These are phyloP conservation scores for Pneumocystis murina DNA, from an alignment of 1,139 yeast genomes.

Conservation along the genomic window DNA sequence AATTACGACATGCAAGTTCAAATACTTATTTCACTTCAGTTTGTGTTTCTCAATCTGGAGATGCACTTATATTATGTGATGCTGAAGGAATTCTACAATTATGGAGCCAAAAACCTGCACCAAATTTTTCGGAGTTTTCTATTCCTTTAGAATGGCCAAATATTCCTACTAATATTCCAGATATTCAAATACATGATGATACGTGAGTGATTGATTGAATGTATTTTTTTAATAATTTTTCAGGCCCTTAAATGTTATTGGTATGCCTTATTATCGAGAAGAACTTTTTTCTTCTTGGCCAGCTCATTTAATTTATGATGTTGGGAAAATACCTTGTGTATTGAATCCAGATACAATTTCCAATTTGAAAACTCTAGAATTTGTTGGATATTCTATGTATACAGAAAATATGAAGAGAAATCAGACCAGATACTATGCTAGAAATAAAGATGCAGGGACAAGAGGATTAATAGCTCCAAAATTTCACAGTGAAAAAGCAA, in stretches of 20 bases:
- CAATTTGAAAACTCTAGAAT: slow-evolving; percentile 19
- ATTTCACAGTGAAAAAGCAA: slow-evolving; percentile 54
- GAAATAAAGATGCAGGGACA: slow-evolving; percentile 2
- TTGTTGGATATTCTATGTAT: slow-evolving; percentile 31
- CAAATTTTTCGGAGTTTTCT: slow-evolving; percentile 35
- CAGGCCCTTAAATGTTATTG: slow-evolving; percentile 54
- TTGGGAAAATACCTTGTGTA: slow-evolving; percentile 28
- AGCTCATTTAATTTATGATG: slow-evolving; percentile 39
- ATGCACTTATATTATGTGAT: slow-evolving; percentile 57
- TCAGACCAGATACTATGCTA: slow-evolving; percentile 16
- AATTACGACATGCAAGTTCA: slow-evolving; percentile 23
- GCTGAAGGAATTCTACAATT: slow-evolving; percentile 48
- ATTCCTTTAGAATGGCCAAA: slow-evolving; percentile 40
- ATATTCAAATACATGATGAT: slow-evolving; percentile 9
- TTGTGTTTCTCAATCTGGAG: slow-evolving; percentile 68
- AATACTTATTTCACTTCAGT: slow-evolving; percentile 38
- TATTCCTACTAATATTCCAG: slow-evolving; percentile 13
- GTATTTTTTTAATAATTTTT: slow-evolving; percentile 5
- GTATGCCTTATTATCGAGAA: slow-evolving; percentile 78
- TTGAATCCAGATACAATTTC: slow-evolving; percentile 22
- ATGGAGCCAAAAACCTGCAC: slow-evolving; percentile 43
- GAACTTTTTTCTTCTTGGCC: slow-evolving; percentile 73
- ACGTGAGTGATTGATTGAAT: neutral
- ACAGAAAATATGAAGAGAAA: slow-evolving; percentile 33
- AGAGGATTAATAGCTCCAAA: slow-evolving; percentile 32